Evolutionary conservation across 2,329 filamentous ascomycete species (phyloP), one percentile per base, ranked within the genome.

Genomic region (Diaporthe nobilis): DNA sequence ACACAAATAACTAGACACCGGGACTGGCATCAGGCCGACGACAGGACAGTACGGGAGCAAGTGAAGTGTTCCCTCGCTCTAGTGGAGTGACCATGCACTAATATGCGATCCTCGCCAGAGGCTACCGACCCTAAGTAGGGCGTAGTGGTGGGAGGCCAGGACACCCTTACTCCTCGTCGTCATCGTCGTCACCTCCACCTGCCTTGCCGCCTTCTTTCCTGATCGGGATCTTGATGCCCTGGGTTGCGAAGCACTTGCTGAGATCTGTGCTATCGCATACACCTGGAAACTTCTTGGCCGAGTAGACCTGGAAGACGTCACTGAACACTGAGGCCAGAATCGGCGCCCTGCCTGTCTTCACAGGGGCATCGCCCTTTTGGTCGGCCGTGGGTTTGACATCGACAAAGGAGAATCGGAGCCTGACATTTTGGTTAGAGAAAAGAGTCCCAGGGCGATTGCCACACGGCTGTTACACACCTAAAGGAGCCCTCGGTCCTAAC

Each of bases 161-260:
- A 25, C 8, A 7, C 22, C 34, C 10, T 13, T 42, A 44, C 65
- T 76, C 75, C 15, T 77, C 76, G 22, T 77, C 76, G 42, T 88
- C 88, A 61, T 90, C 87, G 25, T 86, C 86, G 49, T 88, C 88
- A 77, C 87, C 87, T 55, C 85, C 83, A 74, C 87, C 88, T 81
- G 77, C 83, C 53, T 85, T 85, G 20, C 83, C 82, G 1, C 93
- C 92, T 81, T 98, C 96, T 84, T 98, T 98, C 31, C 96, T 89
- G 73, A 98, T 98, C 0, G 96, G 96, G 34, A 98, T 98, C 85
- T 98, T 98, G 85, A 98, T 98, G 34, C 97, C 97, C 82, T 99
- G 97, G 1, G 91, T 89, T 4, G 97, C 96, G 85, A 99, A 98
- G 77, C 92, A 94, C 84, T 97, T 98, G 88, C 96, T 98, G 25